These are phyloP conservation scores for Hymenoscyphus fraxineus DNA, from an alignment of 2,329 filamentous ascomycete species.

Conservation along the genomic window DNA sequence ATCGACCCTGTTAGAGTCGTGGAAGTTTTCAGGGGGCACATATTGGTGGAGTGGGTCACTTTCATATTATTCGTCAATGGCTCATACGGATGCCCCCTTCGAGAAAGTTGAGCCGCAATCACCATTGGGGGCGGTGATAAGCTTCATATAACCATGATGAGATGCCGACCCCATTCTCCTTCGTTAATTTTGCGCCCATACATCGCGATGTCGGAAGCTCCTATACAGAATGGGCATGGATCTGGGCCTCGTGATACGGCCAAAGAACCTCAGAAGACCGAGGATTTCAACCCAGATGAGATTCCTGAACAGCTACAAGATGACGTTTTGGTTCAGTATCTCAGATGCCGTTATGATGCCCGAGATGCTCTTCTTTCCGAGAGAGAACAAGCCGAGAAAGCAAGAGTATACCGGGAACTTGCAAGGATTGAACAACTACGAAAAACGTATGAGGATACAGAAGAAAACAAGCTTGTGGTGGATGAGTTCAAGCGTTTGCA, in stretches of 20 bases:
- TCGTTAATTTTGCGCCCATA: not conserved
- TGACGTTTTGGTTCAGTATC: slow-evolving; percentile 7
- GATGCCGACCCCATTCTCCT: not conserved
- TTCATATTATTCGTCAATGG: slow-evolving; percentile 1
- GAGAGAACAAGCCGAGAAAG: not conserved
- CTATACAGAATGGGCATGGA: not conserved
- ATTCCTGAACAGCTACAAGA: slow-evolving; percentile 10
- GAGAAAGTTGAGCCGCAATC: slow-evolving; percentile 64
- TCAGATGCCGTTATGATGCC: slow-evolving; percentile 4
- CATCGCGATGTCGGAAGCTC: not conserved
- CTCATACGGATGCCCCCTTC: not conserved
- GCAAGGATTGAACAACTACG: slow-evolving; percentile 6
- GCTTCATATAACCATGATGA: not conserved
- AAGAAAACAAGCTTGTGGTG: slow-evolving; percentile 3
- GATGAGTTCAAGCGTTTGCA: not conserved
- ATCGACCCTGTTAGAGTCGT: slow-evolving; percentile 11
- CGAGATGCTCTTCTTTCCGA: not conserved
- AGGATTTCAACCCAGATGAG: slow-evolving; percentile 5
- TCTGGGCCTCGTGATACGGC: not conserved
- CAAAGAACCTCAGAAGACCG: not conserved
- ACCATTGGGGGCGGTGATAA: slow-evolving; percentile 8
- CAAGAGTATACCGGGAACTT: not conserved
- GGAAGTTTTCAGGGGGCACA: not conserved
- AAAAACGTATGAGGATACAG: not conserved
- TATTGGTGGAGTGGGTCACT: slow-evolving; percentile 6